Conservation (phyloP, 768 basidiomycete species). For the Gymnopilus junonius region DNA sequence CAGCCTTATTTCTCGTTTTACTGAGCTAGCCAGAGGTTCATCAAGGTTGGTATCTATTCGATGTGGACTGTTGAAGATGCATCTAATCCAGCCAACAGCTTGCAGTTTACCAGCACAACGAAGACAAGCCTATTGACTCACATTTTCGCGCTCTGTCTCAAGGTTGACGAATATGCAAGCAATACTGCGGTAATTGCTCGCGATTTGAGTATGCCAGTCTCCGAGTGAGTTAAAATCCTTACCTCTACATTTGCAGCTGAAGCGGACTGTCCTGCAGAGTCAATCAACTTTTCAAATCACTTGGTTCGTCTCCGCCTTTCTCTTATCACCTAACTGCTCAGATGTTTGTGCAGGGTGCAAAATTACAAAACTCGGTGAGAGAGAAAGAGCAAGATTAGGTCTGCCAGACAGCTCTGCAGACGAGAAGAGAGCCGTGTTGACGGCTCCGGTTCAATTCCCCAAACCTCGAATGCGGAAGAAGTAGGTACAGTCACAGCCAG, state of each 20-base stretch:
- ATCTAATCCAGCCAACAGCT: slow-evolving; percentile 28
- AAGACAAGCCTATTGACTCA: slow-evolving; percentile 77
- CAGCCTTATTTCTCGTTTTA: slow-evolving; percentile 77
- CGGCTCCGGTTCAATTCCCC: slow-evolving; percentile 82
- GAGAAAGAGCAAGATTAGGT: slow-evolving; percentile 73
- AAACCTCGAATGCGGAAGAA: slow-evolving; percentile 53
- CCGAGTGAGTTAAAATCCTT: slow-evolving; percentile 56
- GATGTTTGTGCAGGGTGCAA: slow-evolving; percentile 63
- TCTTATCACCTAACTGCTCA: background rate
- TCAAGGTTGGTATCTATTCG: slow-evolving; percentile 51
- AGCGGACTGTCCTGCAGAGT: slow-evolving; percentile 37
- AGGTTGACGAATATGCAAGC: slow-evolving; percentile 76
- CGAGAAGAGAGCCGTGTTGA: slow-evolving; percentile 74
- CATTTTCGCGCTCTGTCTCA: slow-evolving; percentile 81
- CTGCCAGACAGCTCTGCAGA: slow-evolving; percentile 65
- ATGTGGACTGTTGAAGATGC: slow-evolving; percentile 3
- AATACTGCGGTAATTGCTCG: slow-evolving; percentile 70
- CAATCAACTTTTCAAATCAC: slow-evolving; percentile 72
- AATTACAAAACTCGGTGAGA: slow-evolving; percentile 55
- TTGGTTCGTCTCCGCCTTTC: slow-evolving; percentile 48
- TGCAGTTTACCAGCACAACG: slow-evolving; percentile 67
- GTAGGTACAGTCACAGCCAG: background rate
- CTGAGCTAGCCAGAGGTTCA: slow-evolving; percentile 72
- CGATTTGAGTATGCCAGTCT: slow-evolving; percentile 69
- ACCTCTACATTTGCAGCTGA: background rate